Evolutionary conservation across 345 rosid species (phyloP).

Genomic region (Kandelia obovata): DNA sequence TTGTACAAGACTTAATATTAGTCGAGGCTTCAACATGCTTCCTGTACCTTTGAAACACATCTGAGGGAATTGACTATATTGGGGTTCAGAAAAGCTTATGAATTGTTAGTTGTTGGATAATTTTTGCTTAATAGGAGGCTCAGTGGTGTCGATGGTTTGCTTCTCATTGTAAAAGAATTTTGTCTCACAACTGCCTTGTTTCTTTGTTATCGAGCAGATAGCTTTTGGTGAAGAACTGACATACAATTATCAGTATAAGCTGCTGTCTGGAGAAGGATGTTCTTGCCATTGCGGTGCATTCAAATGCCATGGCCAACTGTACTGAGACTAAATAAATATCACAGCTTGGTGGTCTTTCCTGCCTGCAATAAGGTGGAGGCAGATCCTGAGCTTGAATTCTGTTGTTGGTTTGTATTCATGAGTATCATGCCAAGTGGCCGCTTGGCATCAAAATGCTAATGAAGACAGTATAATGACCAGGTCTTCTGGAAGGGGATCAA

Average conservation of each 20-base stretch:
- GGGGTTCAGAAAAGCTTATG: background rate
- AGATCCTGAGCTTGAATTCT: background rate
- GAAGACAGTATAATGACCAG: background rate
- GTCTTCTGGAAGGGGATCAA: background rate
- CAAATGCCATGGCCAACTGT: constrained; percentile 62
- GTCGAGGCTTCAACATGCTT: background rate
- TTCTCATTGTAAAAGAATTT: constrained; percentile 1
- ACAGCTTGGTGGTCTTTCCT: background rate
- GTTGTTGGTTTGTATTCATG: background rate
- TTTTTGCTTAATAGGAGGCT: background rate
- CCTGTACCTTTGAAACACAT: constrained; percentile 1
- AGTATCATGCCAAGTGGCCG: background rate
- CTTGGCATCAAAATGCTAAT: background rate
- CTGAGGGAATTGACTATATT: background rate
- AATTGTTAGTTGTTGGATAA: background rate
- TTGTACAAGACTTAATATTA: background rate
- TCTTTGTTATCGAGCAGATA: constrained; percentile 55
- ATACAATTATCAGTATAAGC: constrained; percentile 48
- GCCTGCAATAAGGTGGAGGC: background rate
- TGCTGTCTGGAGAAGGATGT: constrained; percentile 53
- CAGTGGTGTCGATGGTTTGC: background rate
- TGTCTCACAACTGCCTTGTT: background rate
- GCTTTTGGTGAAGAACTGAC: constrained; percentile 89
- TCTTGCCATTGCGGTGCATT: constrained; percentile 69
- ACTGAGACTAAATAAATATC: constrained; percentile 17